Evolutionary conservation across 2,329 filamentous ascomycete species (phyloP), one percentile per base, ranked within the genome.

Genomic region (Penicillium sp.): DNA sequence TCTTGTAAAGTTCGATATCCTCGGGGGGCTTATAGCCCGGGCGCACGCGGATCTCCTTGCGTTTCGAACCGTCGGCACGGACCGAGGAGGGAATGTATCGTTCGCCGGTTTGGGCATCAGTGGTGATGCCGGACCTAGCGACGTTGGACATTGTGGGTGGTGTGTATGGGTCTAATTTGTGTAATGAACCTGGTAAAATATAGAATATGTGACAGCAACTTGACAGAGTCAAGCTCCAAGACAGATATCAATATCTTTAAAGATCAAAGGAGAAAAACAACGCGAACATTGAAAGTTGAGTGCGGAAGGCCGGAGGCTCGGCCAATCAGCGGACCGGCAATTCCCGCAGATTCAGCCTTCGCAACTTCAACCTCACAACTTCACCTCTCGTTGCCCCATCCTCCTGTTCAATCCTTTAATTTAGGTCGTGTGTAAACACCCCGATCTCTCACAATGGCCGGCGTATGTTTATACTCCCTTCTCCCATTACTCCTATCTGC

Each of bases 1-100:
- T 97, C 78, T 91, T 95, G 83, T 99, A 99, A 43, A 96, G 81
- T 70, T 97, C 91, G 61, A 97, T 88, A 75, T 99, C 94, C 77
- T 99, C 94, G 0, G 92, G 91, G 1, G 94, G 95, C 33, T 87
- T 87, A 76, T 97, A 99, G 51, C 94, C 95, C 0, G 94, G 93
- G 30, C 91, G 86, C 58, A 99, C 91, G 69, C 90, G 90, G 71
- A 97, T 97, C 68, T 96, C 93, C 70, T 90, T 95, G 54, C 94
- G 86, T n/a, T 90, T 90, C 48, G 88, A 91, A 55, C 94, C 94
- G 71, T 99, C 94, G 25, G 94, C 78, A 52, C 95, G 88, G 41
- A 85, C 79, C 0, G 93, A 97, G 41, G 92, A 84, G 26, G 94
- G 94, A 55, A 99, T 97, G 66, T 91, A 88, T 42, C 92, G 89